Conservation (phyloP, 2,329 filamentous ascomycete genomes). For the Xylaria sp. region DNA sequence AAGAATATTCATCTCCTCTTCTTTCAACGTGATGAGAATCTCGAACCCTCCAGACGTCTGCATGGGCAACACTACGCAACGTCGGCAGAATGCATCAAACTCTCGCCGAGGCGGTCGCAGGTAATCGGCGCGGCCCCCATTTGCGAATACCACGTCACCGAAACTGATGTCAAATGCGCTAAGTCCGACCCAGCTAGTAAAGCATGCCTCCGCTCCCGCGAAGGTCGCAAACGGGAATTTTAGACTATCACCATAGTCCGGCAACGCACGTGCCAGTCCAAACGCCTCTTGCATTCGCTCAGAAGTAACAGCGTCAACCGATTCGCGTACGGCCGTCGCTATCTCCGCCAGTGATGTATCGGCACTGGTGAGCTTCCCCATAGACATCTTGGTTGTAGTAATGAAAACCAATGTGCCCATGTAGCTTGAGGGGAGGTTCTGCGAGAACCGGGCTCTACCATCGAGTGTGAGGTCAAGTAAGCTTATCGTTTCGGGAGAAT, state of each 20-base stretch:
- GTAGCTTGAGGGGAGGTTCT: constrained; percentile 11
- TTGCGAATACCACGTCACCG: constrained; percentile 19
- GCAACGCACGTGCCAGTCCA: constrained; percentile 14
- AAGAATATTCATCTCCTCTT: constrained; percentile 17
- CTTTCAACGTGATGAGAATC: constrained; percentile 18
- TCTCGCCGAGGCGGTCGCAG: constrained; percentile 17
- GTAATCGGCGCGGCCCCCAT: constrained; percentile 15
- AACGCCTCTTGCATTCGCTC: constrained; percentile 20
- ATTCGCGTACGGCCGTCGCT: constrained; percentile 9
- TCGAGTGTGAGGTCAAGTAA: constrained; percentile 21
- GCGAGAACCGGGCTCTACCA: constrained; percentile 7
- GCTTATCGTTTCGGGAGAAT: constrained; percentile 14
- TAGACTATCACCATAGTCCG: constrained; percentile 16
- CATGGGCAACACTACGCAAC: constrained; percentile 23
- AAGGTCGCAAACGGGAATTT: constrained; percentile 19
- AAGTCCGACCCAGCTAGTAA: constrained; percentile 24
- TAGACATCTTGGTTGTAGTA: constrained; percentile 16
- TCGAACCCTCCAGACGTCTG: constrained; percentile 21
- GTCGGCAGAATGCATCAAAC: constrained; percentile 20
- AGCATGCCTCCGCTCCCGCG: constrained; percentile 18
- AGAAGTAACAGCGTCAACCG: constrained; percentile 19
- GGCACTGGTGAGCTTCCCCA: constrained; percentile 14
- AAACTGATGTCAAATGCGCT: constrained; percentile 22
- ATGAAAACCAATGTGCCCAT: constrained; percentile 21
- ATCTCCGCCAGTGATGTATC: constrained; percentile 16